These are phyloP conservation scores for Aphanomyces cochlioides DNA, from an alignment of 352 stramenopile species.

Conservation along the genomic window DNA sequence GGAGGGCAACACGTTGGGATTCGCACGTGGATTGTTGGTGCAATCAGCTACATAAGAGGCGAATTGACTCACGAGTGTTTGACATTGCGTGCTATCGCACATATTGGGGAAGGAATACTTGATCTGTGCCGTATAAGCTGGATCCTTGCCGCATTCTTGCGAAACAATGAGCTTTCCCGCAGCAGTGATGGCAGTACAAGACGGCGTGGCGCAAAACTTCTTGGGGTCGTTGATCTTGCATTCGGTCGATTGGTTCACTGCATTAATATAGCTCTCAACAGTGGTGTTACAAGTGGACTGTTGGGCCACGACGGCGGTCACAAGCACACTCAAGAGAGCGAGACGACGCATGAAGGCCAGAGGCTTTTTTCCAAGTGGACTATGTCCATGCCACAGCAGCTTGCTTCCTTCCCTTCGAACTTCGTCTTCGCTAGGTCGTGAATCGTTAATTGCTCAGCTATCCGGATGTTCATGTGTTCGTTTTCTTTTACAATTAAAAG, in stretches of 20 bases:
- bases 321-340: not conserved
- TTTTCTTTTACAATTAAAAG: too few relatives aligned
- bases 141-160: not conserved
- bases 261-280: not conserved
- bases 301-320: not conserved
- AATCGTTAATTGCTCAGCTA: not conserved
- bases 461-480: not conserved
- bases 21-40: not conserved
- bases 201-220: not conserved
- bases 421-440: conserved; percentile 18
- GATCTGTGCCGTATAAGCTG: not conserved
- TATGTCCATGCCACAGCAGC: too few relatives aligned
- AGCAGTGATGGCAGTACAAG: not conserved
- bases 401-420: not conserved
- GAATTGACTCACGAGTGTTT: not conserved
- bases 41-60: not conserved
- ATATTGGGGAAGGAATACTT: conserved; percentile 23
- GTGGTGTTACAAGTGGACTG: not conserved
- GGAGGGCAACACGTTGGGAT: not conserved
- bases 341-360: conserved; percentile 1
- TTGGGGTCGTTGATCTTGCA: conserved; percentile 8
- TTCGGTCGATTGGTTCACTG: not conserved
- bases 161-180: conserved; percentile 1
- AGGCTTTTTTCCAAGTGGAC: not conserved
- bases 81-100: not conserved